phyloP scores from a whole-genome alignment of 202 grass and related monocot species.

The Elaeis oleifera region DNA sequence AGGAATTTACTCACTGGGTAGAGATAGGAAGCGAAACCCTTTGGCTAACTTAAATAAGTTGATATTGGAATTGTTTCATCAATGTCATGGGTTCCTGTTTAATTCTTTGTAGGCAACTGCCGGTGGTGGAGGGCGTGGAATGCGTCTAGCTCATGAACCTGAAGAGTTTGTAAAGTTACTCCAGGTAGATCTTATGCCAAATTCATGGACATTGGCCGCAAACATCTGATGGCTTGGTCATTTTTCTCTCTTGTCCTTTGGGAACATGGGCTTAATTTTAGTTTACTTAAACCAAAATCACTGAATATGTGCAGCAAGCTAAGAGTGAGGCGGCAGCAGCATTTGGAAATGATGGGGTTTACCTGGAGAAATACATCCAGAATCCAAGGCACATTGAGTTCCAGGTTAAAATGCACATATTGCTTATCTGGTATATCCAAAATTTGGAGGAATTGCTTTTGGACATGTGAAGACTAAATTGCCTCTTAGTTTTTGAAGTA shows the following conservation, averaged over 20 bases:
- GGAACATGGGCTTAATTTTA: neutral
- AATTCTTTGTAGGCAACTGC: slow-evolving; percentile 36
- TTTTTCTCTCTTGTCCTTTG: neutral
- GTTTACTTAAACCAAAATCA: slow-evolving; percentile 7
- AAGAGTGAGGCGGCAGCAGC: slow-evolving; percentile 47
- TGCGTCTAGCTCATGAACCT: slow-evolving; percentile 35
- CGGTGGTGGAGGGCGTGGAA: slow-evolving; percentile 51
- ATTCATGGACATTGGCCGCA: neutral
- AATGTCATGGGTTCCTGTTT: neutral
- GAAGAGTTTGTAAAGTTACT: slow-evolving; percentile 41
- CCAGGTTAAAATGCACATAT: slow-evolving; percentile 23
- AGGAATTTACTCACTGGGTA: neutral
- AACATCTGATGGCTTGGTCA: neutral
- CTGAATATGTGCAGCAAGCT: slow-evolving; percentile 40
- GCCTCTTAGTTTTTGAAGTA: too few species aligned
- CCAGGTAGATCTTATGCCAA: slow-evolving; percentile 22
- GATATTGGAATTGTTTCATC: slow-evolving; percentile 5
- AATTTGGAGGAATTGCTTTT: too few species aligned
- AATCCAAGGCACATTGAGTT: slow-evolving; percentile 54
- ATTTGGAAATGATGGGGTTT: slow-evolving; percentile 56
- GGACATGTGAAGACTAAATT: too few species aligned
- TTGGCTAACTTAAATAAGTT: neutral
- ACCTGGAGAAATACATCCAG: slow-evolving; percentile 46
- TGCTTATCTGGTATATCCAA: too few species aligned
- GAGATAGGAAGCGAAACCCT: neutral